phyloP scores from a whole-genome alignment of 208 protist species.

The Crithidia bombi region DNA sequence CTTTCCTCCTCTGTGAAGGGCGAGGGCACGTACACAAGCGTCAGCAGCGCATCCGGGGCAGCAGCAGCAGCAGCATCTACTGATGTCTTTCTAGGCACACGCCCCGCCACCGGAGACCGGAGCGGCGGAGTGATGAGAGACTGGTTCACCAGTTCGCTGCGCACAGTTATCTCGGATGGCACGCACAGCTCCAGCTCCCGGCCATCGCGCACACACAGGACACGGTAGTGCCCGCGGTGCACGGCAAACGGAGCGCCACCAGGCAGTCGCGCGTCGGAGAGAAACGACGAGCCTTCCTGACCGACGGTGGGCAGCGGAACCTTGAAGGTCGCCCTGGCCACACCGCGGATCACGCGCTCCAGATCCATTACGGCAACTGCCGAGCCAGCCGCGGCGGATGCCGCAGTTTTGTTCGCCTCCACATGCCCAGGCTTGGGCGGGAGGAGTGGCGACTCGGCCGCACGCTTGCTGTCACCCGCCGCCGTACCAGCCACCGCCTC shows the following conservation, averaged over 20 bases:
- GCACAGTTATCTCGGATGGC: conserved; percentile 24
- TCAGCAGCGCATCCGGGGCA: conserved; percentile 6
- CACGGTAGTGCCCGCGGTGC: conserved; percentile 31
- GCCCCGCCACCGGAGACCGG: not conserved
- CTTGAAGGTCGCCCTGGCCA: not conserved
- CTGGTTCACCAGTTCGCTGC: not conserved
- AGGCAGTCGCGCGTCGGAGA: conserved; percentile 1
- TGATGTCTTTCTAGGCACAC: not conserved
- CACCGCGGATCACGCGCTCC: not conserved
- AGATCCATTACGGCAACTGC: conserved; percentile 10
- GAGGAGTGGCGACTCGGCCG: not conserved
- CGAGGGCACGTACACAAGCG: conserved; percentile 17
- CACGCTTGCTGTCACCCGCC: no score
- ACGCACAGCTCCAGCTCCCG: conserved; percentile 29
- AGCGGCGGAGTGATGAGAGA: not conserved
- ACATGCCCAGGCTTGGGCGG: not conserved
- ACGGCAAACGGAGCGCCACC: conserved; percentile 19
- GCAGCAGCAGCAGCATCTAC: not conserved
- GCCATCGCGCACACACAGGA: conserved; percentile 23
- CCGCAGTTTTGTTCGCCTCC: not conserved
- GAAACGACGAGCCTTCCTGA: not conserved
- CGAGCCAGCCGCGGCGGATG: not conserved
- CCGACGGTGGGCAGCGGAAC: not conserved
- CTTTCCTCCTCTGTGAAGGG: conserved; percentile 3
- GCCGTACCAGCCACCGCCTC: not conserved